These are phyloP conservation scores for Tetracladium setigerum DNA, from an alignment of 495 filamentous ascomycete genomes.

Conservation along the genomic window DNA sequence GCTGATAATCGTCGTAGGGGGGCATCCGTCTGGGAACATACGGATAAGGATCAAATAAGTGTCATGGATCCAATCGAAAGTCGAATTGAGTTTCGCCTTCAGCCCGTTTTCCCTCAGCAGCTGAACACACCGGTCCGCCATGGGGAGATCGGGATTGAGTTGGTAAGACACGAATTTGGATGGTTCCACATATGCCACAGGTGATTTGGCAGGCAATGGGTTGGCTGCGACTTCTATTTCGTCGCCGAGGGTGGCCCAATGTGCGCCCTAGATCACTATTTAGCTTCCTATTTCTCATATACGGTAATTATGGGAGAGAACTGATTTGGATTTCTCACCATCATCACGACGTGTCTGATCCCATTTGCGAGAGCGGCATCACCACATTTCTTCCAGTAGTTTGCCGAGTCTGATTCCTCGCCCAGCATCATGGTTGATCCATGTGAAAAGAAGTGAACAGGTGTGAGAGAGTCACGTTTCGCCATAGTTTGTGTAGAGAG, in stretches of 20 bases:
- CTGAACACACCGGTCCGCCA: constrained; percentile 33
- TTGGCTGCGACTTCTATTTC: constrained; percentile 46
- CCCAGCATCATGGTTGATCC: constrained; percentile 60
- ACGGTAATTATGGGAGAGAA: too few species aligned
- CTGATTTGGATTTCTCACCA: constrained; percentile 34
- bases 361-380: constrained; percentile 43
- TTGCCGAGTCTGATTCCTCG: constrained; percentile 44
- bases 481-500: too few species aligned
- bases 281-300: too few species aligned
- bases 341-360: constrained; percentile 51
- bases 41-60: constrained; percentile 53
- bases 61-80: constrained; percentile 57
- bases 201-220: constrained; percentile 44
- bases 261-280: constrained; percentile 36
- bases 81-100: constrained; percentile 34
- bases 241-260: constrained; percentile 44
- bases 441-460: constrained; percentile 57
- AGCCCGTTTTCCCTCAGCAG: constrained; percentile 38
- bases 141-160: constrained; percentile 42
- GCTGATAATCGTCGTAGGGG: constrained; percentile 47
- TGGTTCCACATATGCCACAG: constrained; percentile 49
- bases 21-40: constrained; percentile 49
- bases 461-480: too few species aligned
- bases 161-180: constrained; percentile 47
- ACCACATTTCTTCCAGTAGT: constrained; percentile 52